Evolutionary conservation across 768 basidiomycete genomes (phyloP), one percentile per base, ranked within the genome.

Genomic region (Piloderma croceum): DNA sequence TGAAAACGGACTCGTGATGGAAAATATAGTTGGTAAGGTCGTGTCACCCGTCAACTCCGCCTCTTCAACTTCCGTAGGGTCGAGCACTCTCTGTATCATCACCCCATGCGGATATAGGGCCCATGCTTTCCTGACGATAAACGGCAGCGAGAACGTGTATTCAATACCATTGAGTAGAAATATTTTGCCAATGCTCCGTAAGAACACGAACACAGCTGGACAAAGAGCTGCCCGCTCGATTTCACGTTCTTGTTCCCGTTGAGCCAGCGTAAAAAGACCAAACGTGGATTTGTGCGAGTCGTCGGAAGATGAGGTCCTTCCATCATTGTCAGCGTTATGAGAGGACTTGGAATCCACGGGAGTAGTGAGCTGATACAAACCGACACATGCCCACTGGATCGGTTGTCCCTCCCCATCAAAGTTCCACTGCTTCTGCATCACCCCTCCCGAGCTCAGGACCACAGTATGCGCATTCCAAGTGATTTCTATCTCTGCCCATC

Each of bases 331-430:
- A 9, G 27, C 27, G 15, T 29, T 29, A 31, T 55, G 50, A 23
- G 55, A 54, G 6, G 62, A 47, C 19, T 52, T 46, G 33, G 54
- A 43, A 53, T 45, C 12, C 58, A 46, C 10, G 55, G 6, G 54
- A 53, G 34, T 59, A 56, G 38, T 38, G 49, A 81, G 78, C 50
- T 82, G 77, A 25, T 90, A 69, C 57, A 73, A 74, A 3, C 82
- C 89, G n/a, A 83, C 66, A 53, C 87, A 89, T 5, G 84, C 88
- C 64, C 74, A 86, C 50, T 87, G 87, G 24, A 91, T 76, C 1
- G 73, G 69, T 52, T 90, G 81, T 5, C 69, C 73, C 52, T 87
- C 85, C 31, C 76, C 67, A n/a, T 65, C 58, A 53, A 90, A 85
- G 39, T 71, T 74, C 89, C 88, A 90, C 52, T 78, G 77, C 52